Base-by-base conservation (phyloP, 1,284 basidiomycete genomes). In the Cryptococcus wingfieldii region DNA sequence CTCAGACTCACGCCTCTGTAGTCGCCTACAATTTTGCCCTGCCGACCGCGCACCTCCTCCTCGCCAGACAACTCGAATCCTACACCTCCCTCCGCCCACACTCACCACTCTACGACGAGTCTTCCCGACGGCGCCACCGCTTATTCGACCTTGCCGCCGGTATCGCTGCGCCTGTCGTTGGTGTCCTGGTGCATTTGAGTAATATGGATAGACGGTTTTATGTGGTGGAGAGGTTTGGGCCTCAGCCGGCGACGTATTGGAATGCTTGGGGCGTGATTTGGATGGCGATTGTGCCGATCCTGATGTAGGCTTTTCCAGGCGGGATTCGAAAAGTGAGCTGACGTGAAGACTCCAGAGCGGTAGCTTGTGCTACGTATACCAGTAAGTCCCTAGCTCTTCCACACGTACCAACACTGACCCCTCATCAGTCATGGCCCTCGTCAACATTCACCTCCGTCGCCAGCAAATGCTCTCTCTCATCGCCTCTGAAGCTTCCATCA, bases 21-120 rank as follows among this genome's bases (percentile, higher is more conserved):
- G 71, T 74, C 51, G 70, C 66, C n/a, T 74, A 74, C 64, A 74
- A 74, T 59, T 74, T 65, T 51, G 71, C 66, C 23, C 59, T 72
- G 2, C 71, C 71, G 25, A 57, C 70, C 2, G 62, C 71, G 5
- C 71, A 74, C 53, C 58, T 74, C 12, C 31, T 74, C 34, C 66
- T 74, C 5, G 71, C 71, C 14, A 67, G 68, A 41, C 69, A 71
- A 54, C 67, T 74, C 48, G 71, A 74, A 55, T 60, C 60, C 10
- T 61, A 66, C 42, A 74, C 71, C 5, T 62, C 70, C 31, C 64
- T 74, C 47, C 65, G 70, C 16, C 49, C 63, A n/a, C 59, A 62
- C 14, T 70, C 68, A 1, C 65, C 70, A 2, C 56, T 74, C 3
- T 72, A 67, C 61, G 70, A 74, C 50, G 53, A 53, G 19, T 27